These are phyloP conservation scores for Mortierella polycephala DNA, from an alignment of 371 early-diverging fungal species.

Conservation along the genomic window DNA sequence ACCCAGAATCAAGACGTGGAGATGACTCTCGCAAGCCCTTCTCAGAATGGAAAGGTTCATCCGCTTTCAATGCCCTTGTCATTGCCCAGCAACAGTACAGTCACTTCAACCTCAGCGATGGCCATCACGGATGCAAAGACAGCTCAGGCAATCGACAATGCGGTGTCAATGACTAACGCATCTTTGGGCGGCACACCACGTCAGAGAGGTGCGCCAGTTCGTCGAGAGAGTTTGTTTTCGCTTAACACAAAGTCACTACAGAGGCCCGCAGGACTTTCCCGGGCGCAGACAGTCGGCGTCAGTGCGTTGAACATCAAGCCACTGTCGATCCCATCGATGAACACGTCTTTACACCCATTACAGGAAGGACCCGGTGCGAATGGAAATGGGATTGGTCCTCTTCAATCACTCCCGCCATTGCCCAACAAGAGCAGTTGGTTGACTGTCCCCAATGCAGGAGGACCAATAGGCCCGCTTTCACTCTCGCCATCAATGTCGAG, in stretches of 20 bases:
- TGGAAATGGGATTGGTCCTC: not conserved
- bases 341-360: constrained; percentile 19
- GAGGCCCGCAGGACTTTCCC: constrained; percentile 25
- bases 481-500: constrained; percentile 28
- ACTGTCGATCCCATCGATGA: constrained; percentile 18
- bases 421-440: constrained; percentile 32
- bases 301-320: constrained; percentile 41
- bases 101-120: constrained; percentile 3
- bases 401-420: constrained; percentile 12
- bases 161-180: constrained; percentile 46
- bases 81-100: constrained; percentile 17
- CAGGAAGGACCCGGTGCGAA: constrained; percentile 13
- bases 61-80: constrained; percentile 25
- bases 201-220: constrained; percentile 24
- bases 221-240: constrained; percentile 47
- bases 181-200: constrained; percentile 30
- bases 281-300: constrained; percentile 35
- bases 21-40: constrained; percentile 12
- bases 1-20: constrained; percentile 8
- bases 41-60: constrained; percentile 5
- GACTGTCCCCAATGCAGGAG: constrained; percentile 27
- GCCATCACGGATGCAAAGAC: constrained; percentile 29
- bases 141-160: constrained; percentile 40
- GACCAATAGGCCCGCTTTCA: not conserved
- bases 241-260: constrained; percentile 46